These are phyloP conservation scores for Mucor racemosus DNA, from an alignment of 371 early-diverging fungal species.

Conservation along the genomic window DNA sequence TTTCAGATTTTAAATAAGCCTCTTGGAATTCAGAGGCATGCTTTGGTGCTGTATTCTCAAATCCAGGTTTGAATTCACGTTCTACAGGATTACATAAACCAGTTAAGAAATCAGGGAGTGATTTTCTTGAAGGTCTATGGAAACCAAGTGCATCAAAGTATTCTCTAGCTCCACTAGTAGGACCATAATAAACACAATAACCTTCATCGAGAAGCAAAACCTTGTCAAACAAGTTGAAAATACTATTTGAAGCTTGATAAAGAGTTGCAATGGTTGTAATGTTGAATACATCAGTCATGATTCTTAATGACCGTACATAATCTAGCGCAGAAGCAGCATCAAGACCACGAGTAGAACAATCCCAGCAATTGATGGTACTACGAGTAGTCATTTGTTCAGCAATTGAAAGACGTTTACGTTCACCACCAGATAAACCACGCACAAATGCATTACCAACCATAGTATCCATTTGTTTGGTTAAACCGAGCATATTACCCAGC, in stretches of 20 bases:
- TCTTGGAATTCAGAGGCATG: conserved; percentile 56
- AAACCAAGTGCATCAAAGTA: conserved; percentile 78
- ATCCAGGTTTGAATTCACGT: conserved; percentile 61
- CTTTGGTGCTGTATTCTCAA: conserved; percentile 52
- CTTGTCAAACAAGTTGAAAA: conserved; percentile 79
- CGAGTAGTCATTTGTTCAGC: conserved; percentile 84
- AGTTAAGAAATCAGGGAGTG: conserved; percentile 78
- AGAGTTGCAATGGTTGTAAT: conserved; percentile 70
- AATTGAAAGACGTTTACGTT: conserved; percentile 85
- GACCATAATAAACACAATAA: conserved; percentile 76
- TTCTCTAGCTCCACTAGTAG: conserved; percentile 65
- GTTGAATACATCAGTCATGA: conserved; percentile 65
- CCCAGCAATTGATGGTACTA: conserved; percentile 79
- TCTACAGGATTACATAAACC: conserved; percentile 71
- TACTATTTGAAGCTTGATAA: conserved; percentile 78
- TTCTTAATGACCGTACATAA: conserved; percentile 69
- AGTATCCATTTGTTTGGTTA: conserved; percentile 76
- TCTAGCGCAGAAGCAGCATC: conserved; percentile 90
- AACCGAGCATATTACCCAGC: conserved; percentile 71
- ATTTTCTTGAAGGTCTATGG: conserved; percentile 72
- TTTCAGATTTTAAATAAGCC: conserved; percentile 40
- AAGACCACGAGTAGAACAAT: conserved; percentile 88
- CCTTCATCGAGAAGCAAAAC: conserved; percentile 75
- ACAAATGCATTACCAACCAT: conserved; percentile 83
- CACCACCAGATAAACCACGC: conserved; percentile 87